Conservation (phyloP, 371 early-diverging fungal genomes). For the Apophysomyces trapeziformis region DNA sequence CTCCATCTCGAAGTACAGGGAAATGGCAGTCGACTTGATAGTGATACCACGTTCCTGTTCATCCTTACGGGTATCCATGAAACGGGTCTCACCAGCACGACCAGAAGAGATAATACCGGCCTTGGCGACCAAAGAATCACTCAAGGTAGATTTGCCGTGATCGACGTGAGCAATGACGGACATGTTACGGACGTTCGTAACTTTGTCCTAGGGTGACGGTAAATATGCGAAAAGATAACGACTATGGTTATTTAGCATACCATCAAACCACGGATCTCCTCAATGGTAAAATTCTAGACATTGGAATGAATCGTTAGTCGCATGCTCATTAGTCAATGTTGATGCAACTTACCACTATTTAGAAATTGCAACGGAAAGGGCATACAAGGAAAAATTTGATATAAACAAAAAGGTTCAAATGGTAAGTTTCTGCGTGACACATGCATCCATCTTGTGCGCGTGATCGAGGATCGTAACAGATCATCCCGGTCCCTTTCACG, state of each 20-base stretch:
- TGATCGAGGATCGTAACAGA: conserved; percentile 2
- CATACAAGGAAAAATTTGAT: background rate
- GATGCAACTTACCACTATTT: conserved; percentile 1
- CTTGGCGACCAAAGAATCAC: conserved; percentile 98
- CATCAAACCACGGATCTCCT: conserved; percentile 48
- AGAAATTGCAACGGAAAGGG: background rate
- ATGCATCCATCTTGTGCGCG: conserved; percentile 4
- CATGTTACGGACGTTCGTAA: conserved; percentile 99
- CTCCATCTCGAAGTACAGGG: conserved; percentile 97
- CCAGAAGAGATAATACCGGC: conserved; percentile 98
- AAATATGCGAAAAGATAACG: background rate
- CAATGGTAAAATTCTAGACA: conserved; percentile 44
- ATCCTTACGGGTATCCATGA: conserved; percentile 99
- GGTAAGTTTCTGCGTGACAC: conserved; percentile 6
- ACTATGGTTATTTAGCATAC: background rate
- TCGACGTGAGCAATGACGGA: conserved; percentile 99
- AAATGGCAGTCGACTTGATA: conserved; percentile 99
- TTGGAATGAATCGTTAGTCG: background rate
- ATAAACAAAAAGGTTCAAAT: background rate
- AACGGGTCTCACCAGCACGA: conserved; percentile 98
- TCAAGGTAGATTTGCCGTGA: conserved; percentile 97
- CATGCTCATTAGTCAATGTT: background rate
- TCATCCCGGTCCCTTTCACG: background rate
- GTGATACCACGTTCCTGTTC: conserved; percentile 99
- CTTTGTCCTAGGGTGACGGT: conserved; percentile 43